These are phyloP conservation scores for Knufia fluminis DNA, from an alignment of 2,329 filamentous ascomycete genomes.

Conservation along the genomic window DNA sequence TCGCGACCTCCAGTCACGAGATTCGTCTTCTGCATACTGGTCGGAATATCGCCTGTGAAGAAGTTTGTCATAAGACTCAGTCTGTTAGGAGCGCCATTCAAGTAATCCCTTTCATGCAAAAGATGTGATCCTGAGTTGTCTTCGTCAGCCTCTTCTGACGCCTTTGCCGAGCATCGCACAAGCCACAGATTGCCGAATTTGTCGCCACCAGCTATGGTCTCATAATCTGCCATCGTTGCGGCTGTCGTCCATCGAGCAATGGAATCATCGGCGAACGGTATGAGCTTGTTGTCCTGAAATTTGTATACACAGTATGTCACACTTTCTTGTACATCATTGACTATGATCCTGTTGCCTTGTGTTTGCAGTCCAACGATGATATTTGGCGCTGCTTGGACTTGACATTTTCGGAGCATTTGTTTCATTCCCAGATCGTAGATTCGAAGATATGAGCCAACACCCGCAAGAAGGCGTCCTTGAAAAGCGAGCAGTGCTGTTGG, in stretches of 20 bases:
- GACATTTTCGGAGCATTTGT: slow-evolving; percentile 83
- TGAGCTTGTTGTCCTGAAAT: slow-evolving; percentile 77
- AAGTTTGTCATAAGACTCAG: slow-evolving; percentile 79
- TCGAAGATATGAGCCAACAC: slow-evolving; percentile 69
- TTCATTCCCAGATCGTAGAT: slow-evolving; percentile 91
- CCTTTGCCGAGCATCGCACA: slow-evolving; percentile 74
- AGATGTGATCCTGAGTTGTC: slow-evolving; percentile 83
- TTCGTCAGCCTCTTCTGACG: slow-evolving; percentile 83
- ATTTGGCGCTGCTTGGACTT: slow-evolving; percentile 67
- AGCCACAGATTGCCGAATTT: slow-evolving; percentile 98
- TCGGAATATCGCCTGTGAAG: slow-evolving; percentile 86
- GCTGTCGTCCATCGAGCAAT: slow-evolving; percentile 85
- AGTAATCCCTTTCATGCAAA: slow-evolving; percentile 79
- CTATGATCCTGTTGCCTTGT: slow-evolving; percentile 81
- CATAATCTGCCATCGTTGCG: slow-evolving; percentile 92
- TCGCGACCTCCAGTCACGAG: slow-evolving; percentile 87
- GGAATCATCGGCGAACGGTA: slow-evolving; percentile 87
- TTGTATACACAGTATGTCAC: slow-evolving; percentile 93
- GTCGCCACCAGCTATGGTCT: slow-evolving; percentile 87
- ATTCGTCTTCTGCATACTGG: slow-evolving; percentile 77
- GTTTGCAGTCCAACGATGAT: slow-evolving; percentile 84
- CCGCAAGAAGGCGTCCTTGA: slow-evolving; percentile 81
- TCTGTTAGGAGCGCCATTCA: slow-evolving; percentile 80
- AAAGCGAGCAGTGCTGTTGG: slow-evolving; percentile 86
- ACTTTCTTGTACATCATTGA: slow-evolving; percentile 86